Conservation (phyloP, 257 asterid genomes). For the Solanum lycopersicoides region DNA sequence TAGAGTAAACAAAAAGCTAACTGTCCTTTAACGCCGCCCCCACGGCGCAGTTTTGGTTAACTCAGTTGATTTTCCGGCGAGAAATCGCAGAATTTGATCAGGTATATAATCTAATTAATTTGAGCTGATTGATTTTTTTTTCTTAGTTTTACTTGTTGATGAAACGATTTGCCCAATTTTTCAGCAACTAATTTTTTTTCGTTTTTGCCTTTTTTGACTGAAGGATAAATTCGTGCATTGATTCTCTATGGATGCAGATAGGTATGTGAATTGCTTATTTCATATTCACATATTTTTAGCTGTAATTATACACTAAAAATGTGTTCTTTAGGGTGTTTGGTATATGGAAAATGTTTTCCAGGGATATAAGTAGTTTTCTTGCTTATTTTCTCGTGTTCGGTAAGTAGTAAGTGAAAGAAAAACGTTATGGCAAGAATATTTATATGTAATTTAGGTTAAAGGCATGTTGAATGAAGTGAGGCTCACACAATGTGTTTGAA, state of each 20-base stretch:
- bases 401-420: neutral
- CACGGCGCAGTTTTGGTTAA: neutral
- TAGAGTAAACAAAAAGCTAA: no score
- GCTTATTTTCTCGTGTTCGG: neutral
- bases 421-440: neutral
- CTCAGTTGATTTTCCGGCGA: neutral
- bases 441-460: neutral
- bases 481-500: neutral
- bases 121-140: neutral
- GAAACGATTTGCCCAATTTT: neutral
- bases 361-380: neutral
- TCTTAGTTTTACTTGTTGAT: neutral
- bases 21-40: neutral
- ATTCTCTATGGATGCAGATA: slow-evolving; percentile 4
- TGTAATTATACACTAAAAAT: neutral
- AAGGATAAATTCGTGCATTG: neutral
- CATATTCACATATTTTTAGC: neutral
- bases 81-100: neutral
- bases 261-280: neutral
- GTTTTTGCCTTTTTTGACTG: neutral
- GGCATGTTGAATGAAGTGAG: neutral
- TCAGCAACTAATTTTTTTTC: neutral
- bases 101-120: neutral
- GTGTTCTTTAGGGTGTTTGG: neutral
- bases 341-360: neutral